A percentile compares a stretch with the other conserved stretches of the same genome.
These are phyloP conservation scores for Rhynchospora tenuis DNA, from an alignment of 176 grass and related monocot species.

Conservation along the genomic window DNA sequence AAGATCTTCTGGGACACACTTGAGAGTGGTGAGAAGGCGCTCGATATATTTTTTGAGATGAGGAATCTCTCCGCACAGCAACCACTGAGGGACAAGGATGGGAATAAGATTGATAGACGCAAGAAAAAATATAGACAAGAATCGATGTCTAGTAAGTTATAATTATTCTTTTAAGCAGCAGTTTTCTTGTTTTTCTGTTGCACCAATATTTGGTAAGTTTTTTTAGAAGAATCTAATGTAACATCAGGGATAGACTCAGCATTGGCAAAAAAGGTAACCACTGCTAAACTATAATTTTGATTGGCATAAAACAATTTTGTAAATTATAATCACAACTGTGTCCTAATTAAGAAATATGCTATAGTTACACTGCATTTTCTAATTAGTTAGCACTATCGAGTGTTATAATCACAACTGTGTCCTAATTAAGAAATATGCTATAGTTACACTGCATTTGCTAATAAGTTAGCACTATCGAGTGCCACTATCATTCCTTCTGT, in stretches of 20 bases:
- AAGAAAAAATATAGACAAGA: constrained; percentile 53
- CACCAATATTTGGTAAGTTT: neutral
- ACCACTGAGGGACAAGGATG: constrained; percentile 46
- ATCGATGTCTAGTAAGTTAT: constrained; percentile 47
- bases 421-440: neutral
- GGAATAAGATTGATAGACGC: constrained; percentile 45
- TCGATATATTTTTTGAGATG: constrained; percentile 81
- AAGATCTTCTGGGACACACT: constrained; percentile 81
- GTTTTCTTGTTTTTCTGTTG: neutral
- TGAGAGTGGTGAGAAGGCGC: constrained; percentile 66
- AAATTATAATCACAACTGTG: neutral
- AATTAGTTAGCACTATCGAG: neutral
- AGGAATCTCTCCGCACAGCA: constrained; percentile 50
- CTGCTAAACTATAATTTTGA: neutral
- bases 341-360: neutral
- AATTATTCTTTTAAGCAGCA: neutral
- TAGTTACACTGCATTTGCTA: neutral
- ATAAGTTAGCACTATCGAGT: neutral
- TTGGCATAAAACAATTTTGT: neutral
- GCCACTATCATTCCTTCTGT: neutral
- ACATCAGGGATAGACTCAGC: neutral
- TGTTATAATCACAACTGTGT: neutral
- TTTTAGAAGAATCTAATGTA: neutral
- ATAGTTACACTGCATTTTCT: neutral
- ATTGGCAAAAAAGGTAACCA: neutral